These are phyloP conservation scores for Kernera saxatilis DNA, from an alignment of 345 rosid genomes.

Conservation along the genomic window DNA sequence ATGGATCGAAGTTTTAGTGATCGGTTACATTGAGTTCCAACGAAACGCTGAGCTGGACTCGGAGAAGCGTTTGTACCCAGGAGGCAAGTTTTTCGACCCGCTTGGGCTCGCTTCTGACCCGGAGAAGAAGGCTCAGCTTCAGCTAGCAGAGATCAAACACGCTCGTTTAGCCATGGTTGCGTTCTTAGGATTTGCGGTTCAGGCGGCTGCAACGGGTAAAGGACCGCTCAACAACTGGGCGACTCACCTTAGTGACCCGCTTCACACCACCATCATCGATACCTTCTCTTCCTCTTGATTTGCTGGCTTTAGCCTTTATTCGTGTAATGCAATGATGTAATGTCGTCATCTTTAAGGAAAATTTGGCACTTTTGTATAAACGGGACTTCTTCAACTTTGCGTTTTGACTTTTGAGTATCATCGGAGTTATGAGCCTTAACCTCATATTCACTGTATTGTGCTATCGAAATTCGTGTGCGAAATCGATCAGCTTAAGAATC, in stretches of 20 bases:
- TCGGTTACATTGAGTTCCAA: constrained; percentile 94
- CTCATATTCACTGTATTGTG: neutral
- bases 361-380: constrained; percentile 16
- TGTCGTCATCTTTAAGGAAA: neutral
- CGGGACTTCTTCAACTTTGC: neutral
- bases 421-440: neutral
- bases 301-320: neutral
- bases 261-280: constrained; percentile 94
- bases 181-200: constrained; percentile 88
- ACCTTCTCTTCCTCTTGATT: constrained; percentile 36
- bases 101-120: constrained; percentile 86
- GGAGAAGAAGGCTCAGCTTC: constrained; percentile 80
- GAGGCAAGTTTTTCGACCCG: constrained; percentile 86
- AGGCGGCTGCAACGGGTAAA: constrained; percentile 86
- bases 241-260: constrained; percentile 94
- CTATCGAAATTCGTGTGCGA: neutral
- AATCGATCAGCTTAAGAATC: neutral
- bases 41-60: constrained; percentile 89
- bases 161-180: constrained; percentile 96
- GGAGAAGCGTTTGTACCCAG: constrained; percentile 86
- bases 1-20: constrained; percentile 75
- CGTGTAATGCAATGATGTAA: neutral
- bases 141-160: constrained; percentile 96
- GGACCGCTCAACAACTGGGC: constrained; percentile 98
- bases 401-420: neutral